These are phyloP conservation scores for Colletotrichum karsti DNA, from an alignment of 2,329 filamentous ascomycete genomes.

Conservation along the genomic window DNA sequence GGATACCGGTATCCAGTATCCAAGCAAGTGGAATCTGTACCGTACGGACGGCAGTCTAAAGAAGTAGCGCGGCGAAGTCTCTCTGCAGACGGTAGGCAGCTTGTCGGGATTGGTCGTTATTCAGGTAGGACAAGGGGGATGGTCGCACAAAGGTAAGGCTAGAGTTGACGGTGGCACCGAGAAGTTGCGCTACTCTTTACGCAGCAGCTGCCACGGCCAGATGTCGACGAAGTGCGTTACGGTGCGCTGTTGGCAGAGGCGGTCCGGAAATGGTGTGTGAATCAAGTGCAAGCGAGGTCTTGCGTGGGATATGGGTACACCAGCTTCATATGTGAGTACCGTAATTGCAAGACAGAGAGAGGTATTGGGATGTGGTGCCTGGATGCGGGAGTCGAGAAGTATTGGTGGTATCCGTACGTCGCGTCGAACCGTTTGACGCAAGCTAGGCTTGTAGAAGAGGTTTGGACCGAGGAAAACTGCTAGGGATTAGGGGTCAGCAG, in stretches of 20 bases:
- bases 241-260: not conserved
- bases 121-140: slow-evolving; percentile 9
- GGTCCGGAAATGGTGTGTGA: not conserved
- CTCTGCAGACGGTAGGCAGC: slow-evolving; percentile 11
- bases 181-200: not conserved
- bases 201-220: not conserved
- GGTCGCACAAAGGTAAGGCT: slow-evolving; percentile 20
- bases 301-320: not conserved
- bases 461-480: not conserved
- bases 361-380: not conserved
- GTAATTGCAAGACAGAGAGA: not conserved
- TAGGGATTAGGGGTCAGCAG: not conserved
- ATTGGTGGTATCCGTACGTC: not conserved
- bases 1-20: slow-evolving; percentile 8
- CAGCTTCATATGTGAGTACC: too few species aligned
- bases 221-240: not conserved
- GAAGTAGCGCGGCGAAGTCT: slow-evolving; percentile 10
- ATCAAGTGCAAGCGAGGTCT: slow-evolving; percentile 4
- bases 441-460: slow-evolving; percentile 15
- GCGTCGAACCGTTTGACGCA: not conserved
- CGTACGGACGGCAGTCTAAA: slow-evolving; percentile 15
- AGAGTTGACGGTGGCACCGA: slow-evolving; percentile 7
- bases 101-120: not conserved
- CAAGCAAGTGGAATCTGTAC: slow-evolving; percentile 15
- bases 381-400: not conserved